phyloP scores from a whole-genome alignment of 768 basidiomycete species.

The Peribolospora baueri region DNA sequence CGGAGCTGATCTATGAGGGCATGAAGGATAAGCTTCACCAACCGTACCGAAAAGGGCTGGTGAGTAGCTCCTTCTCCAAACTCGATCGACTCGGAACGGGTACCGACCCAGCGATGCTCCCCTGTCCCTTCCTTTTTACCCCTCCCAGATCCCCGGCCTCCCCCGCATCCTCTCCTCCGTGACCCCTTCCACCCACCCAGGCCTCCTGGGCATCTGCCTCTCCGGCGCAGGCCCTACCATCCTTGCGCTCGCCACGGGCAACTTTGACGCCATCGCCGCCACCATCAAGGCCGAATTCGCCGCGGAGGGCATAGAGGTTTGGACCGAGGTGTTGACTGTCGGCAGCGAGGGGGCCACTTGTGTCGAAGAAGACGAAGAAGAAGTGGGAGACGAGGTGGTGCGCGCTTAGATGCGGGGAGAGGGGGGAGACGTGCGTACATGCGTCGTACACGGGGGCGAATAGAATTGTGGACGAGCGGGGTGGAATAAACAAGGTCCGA shows the following conservation, averaged over 20 bases:
- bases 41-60: constrained; percentile 64
- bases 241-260: constrained; percentile 65
- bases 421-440: too few relatives aligned
- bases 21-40: constrained; percentile 98
- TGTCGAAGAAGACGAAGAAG: too few relatives aligned
- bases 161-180: constrained; percentile 72
- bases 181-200: constrained; percentile 70
- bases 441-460: too few relatives aligned
- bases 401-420: too few relatives aligned
- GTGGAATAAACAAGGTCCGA: too few relatives aligned
- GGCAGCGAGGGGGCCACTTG: too few relatives aligned
- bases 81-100: not conserved
- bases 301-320: constrained; percentile 36
- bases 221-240: constrained; percentile 97
- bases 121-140: too few relatives aligned
- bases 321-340: too few relatives aligned
- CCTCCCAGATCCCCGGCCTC: constrained; percentile 66
- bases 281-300: constrained; percentile 39
- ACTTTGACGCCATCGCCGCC: constrained; percentile 44
- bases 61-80: constrained; percentile 1
- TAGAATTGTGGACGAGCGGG: too few relatives aligned
- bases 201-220: constrained; percentile 87
- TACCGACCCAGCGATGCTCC: not conserved
- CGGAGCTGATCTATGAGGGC: constrained; percentile 91
- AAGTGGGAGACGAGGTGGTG: too few relatives aligned